These are phyloP conservation scores for Pharus latifolius DNA, from an alignment of 176 grass and related monocot genomes.

Conservation along the genomic window DNA sequence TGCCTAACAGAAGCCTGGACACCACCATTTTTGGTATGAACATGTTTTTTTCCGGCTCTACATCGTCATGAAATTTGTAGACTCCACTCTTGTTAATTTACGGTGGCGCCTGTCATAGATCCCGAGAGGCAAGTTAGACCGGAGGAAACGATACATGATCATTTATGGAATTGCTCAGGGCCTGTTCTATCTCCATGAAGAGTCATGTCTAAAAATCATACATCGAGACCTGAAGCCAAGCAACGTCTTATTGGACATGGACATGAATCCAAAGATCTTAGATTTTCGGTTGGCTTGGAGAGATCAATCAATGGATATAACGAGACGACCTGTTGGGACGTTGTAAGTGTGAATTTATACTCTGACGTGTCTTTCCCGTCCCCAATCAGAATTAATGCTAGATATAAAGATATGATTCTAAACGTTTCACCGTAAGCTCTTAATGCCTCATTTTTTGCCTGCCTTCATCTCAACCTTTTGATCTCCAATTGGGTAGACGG, in stretches of 20 bases:
- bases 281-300: slow-evolving; percentile 24
- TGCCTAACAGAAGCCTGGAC: slow-evolving; percentile 31
- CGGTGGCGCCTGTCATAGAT: neutral
- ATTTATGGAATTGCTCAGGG: slow-evolving; percentile 19
- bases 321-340: slow-evolving; percentile 8
- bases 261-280: slow-evolving; percentile 36
- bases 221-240: slow-evolving; percentile 38
- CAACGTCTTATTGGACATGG: slow-evolving; percentile 20
- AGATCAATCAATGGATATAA: slow-evolving; percentile 2
- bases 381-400: neutral
- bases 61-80: neutral
- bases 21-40: slow-evolving; percentile 18
- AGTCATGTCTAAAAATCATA: slow-evolving; percentile 29
- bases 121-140: neutral
- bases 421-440: too few relatives aligned
- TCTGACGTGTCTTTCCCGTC: too few relatives aligned
- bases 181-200: slow-evolving; percentile 43
- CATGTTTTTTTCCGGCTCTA: too few relatives aligned
- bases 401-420: neutral
- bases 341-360: slow-evolving; percentile 17
- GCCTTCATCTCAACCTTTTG: too few relatives aligned
- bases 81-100: too few relatives aligned
- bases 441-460: too few relatives aligned
- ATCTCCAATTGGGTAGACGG: too few relatives aligned
- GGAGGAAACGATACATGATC: slow-evolving; percentile 14